phyloP scores from a whole-genome alignment of 169 alveolate species.

The Theileria equi region DNA sequence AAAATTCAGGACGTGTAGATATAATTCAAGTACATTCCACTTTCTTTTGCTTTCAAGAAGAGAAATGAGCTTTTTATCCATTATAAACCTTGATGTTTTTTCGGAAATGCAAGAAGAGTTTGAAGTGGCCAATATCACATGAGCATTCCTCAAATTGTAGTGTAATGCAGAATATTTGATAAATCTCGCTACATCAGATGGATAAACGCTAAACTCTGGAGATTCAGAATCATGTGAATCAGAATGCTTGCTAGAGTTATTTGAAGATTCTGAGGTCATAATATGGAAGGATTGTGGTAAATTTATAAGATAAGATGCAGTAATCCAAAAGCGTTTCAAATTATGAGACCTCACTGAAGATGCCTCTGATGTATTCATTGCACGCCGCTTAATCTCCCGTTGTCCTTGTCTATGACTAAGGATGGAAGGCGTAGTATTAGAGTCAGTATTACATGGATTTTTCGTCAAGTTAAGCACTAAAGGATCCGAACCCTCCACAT shows the following conservation, averaged over 20 bases:
- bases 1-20: neutral
- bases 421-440: neutral
- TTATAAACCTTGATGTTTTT: neutral
- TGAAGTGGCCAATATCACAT: too few species aligned
- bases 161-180: conserved; percentile 7
- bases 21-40: neutral
- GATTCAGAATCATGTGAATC: neutral
- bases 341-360: neutral
- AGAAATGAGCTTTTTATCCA: neutral
- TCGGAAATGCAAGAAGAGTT: neutral
- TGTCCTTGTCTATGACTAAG: conserved; percentile 6
- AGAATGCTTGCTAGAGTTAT: neutral
- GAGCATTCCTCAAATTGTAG: conserved; percentile 2
- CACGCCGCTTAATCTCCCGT: conserved; percentile 13
- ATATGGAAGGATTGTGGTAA: neutral
- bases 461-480: too few species aligned
- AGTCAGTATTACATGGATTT: neutral
- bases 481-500: too few species aligned
- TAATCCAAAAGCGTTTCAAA: conserved; percentile 8
- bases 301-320: neutral
- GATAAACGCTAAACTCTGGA: conserved; percentile 1
- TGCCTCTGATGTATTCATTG: conserved; percentile 9
- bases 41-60: neutral
- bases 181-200: conserved; percentile 13
- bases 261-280: neutral